phyloP scores from a whole-genome alignment of 1,139 yeast species.

The Lodderomyces orthopsilosis region DNA sequence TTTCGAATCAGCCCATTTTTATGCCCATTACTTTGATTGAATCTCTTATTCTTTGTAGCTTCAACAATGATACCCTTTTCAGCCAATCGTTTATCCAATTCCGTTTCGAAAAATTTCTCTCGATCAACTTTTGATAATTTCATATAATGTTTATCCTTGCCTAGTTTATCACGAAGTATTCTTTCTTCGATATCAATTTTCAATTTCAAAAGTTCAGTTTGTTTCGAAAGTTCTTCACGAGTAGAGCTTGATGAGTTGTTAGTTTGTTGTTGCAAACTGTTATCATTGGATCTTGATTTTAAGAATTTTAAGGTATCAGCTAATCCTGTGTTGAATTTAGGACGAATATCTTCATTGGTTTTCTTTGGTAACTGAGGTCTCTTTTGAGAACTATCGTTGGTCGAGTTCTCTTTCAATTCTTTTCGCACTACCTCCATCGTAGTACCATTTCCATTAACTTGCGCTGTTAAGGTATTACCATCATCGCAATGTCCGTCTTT shows the following conservation, averaged over 20 bases:
- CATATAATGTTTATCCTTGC: conserved; percentile 29
- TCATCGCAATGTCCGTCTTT: background rate
- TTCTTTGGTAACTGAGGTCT: background rate
- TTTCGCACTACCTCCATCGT: no score
- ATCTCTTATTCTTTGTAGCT: background rate
- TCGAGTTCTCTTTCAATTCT: background rate
- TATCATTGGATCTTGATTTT: conserved; percentile 27
- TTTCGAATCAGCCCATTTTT: background rate
- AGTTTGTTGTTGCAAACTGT: background rate
- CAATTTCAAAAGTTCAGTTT: conserved; percentile 33
- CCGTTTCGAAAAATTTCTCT: conserved; percentile 24
- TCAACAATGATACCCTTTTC: conserved; percentile 24
- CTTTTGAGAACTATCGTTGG: background rate
- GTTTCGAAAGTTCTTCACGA: conserved; percentile 28
- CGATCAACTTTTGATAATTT: conserved; percentile 30
- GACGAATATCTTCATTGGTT: conserved; percentile 8
- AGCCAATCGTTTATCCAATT: conserved; percentile 29
- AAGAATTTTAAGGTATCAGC: conserved; percentile 58
- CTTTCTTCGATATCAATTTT: conserved; percentile 39
- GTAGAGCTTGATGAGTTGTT: conserved; percentile 26
- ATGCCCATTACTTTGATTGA: conserved; percentile 3
- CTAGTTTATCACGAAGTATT: conserved; percentile 39
- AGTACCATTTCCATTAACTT: background rate
- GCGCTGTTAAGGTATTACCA: background rate
- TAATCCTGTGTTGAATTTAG: conserved; percentile 45